Base-by-base conservation (phyloP, 306 rosid genomes). In the Ormosia semicastrata region DNA sequence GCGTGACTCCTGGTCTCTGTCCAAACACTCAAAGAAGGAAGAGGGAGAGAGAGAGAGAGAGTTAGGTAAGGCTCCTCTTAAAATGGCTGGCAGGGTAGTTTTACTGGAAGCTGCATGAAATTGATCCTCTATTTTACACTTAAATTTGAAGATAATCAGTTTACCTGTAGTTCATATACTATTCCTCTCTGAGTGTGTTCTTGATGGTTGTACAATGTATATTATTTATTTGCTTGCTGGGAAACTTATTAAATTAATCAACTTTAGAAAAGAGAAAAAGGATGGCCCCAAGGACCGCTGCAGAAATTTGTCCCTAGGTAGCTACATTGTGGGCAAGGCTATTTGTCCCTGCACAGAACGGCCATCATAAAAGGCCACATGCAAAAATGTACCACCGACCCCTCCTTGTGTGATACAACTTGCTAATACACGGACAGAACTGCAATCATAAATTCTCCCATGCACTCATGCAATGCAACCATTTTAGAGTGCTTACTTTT, bases 391-490 rank as follows among this genome's bases (percentile, higher is more conserved):
- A 80, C 81, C 81, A 46, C 70, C 71, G 81, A 78, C 65, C 82
- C 79, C 80, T 84, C 88, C 58, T 64, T 60, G 3, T 59, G 53
- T 80, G 11, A 49, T 84, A 75, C 76, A 72, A 65, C 79, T 65
- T 62, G 80, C 36, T 64, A 44, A 58, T 18, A 60, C 74, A 33
- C 14, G 52, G 78, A 79, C 79, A 83, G 2, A 63, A 46, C 71
- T 66, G 5, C 66, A 83, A 78, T 79, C 73, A 83, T 70, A 76
- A 58, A 76, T 66, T 54, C 67, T 30, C 71, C 75, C 88, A 70
- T 75, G 85, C 85, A 80, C 82, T 79, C 80, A 85, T 56, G 83
- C 88, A 83, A 75, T 60, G 53, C 84, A 81, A 82, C 75, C 71
- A 69, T 74, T 71, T 71, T 60, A 34, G 59, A 56, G 64, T 77